These are phyloP conservation scores for Fusarium nanum DNA, from an alignment of 2,329 filamentous ascomycete species.

Conservation along the genomic window DNA sequence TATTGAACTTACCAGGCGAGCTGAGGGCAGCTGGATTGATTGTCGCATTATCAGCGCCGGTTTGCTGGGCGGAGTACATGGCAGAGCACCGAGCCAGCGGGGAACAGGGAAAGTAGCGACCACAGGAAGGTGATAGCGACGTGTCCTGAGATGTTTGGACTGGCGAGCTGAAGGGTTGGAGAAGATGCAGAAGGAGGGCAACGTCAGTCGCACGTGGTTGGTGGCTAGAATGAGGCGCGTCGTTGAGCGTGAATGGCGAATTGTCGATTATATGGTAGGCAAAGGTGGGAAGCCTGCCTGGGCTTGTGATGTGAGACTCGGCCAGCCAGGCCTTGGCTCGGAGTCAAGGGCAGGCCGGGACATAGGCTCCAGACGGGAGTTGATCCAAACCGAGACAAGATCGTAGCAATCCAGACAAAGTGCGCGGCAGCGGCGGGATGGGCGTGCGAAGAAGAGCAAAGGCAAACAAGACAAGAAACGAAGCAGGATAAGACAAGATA, in stretches of 20 bases:
- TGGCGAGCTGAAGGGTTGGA: conserved; percentile 55
- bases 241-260: conserved; percentile 41
- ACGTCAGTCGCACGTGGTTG: conserved; percentile 64
- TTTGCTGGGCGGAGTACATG: conserved; percentile 63
- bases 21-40: conserved; percentile 92
- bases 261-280: conserved; percentile 43
- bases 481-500: conserved; percentile 23
- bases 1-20: conserved; percentile 72
- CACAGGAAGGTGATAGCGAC: conserved; percentile 61
- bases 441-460: conserved; percentile 19
- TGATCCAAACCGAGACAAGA: conserved; percentile 36
- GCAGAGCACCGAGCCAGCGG: conserved; percentile 46
- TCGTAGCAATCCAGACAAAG: conserved; percentile 33
- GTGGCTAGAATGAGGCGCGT: conserved; percentile 52
- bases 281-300: conserved; percentile 38
- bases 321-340: conserved; percentile 37
- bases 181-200: conserved; percentile 57
- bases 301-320: conserved; percentile 39
- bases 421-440: conserved; percentile 29
- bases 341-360: conserved; percentile 33
- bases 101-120: conserved; percentile 39
- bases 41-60: conserved; percentile 85
- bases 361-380: conserved; percentile 31
- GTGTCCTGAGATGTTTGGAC: conserved; percentile 71
- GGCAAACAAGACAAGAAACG: conserved; percentile 11